Conservation (phyloP, 2,329 filamentous ascomycete species). For the Pseudogymnoascus sp. region DNA sequence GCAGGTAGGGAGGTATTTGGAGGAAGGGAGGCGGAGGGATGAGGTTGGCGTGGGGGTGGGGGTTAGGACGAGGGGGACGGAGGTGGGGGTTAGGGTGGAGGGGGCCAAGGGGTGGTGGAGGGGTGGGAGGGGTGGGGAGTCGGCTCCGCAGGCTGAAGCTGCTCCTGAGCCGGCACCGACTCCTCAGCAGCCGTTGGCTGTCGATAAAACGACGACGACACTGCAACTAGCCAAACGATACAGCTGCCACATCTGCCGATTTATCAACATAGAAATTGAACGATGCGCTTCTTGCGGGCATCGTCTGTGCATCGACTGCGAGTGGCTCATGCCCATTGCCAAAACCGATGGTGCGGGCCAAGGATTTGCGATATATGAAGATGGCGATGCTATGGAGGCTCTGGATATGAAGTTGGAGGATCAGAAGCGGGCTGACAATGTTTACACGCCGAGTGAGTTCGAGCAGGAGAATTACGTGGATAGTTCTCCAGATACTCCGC, state of each 20-base stretch:
- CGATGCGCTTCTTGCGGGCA: constrained; percentile 45
- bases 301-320: constrained; percentile 41
- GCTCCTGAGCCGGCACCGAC: not conserved
- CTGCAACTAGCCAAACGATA: not conserved
- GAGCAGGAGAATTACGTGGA: not conserved
- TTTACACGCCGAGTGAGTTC: not conserved
- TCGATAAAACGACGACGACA: not conserved
- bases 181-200: not conserved
- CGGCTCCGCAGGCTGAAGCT: not conserved
- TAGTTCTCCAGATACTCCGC: not conserved
- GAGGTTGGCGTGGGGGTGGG: not conserved
- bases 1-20: not conserved
- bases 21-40: not conserved
- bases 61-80: not conserved
- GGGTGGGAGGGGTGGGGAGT: not conserved
- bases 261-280: constrained; percentile 31
- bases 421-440: not conserved
- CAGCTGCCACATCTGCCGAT: constrained; percentile 44
- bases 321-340: constrained; percentile 14
- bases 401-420: not conserved
- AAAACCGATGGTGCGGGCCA: not conserved
- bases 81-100: not conserved
- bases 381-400: not conserved
- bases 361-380: not conserved
- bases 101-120: not conserved